Percentiles rank a stretch among this genome's conserved stretches.
Evolutionary conservation across 2,329 filamentous ascomycete genomes (phyloP).

Genomic region (Cladophialophora chaetospira): DNA sequence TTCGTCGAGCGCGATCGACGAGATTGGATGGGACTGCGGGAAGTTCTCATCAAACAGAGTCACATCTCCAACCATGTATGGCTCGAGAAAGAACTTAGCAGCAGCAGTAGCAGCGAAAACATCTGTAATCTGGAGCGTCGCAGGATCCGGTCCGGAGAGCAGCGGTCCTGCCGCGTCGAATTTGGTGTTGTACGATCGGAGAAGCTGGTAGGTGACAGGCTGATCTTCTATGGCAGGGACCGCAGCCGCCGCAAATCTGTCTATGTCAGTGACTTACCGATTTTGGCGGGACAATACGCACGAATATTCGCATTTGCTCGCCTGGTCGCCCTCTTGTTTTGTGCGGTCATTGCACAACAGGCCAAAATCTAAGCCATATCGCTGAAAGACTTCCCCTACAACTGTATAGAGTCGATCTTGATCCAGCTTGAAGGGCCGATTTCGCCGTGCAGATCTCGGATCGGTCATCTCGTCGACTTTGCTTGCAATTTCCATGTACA

Average conservation of each 20-base stretch:
- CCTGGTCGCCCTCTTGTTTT: neutral
- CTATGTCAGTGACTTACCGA: constrained; percentile 1
- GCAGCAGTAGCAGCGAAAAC: constrained; percentile 18
- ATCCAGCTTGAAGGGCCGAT: constrained; percentile 16
- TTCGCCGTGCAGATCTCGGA: neutral
- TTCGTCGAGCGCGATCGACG: constrained; percentile 21
- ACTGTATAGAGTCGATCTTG: constrained; percentile 15
- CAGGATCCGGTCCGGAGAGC: constrained; percentile 6
- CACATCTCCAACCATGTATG: constrained; percentile 11
- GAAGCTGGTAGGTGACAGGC: constrained; percentile 6
- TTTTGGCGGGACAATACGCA: neutral
- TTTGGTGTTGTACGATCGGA: constrained; percentile 16
- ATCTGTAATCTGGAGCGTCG: constrained; percentile 6
- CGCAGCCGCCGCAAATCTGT: constrained; percentile 20
- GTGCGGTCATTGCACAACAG: constrained; percentile 3
- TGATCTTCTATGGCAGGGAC: constrained; percentile 6
- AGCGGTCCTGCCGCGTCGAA: neutral
- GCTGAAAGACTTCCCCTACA: constrained; percentile 13
- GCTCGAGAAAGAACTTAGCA: constrained; percentile 17
- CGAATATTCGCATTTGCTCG: constrained; percentile 17
- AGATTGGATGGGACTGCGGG: constrained; percentile 22
- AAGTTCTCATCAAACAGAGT: constrained; percentile 22
- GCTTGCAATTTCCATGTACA: constrained; percentile 27
- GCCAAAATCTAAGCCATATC: constrained; percentile 11
- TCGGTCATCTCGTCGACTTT: constrained; percentile 6